Evolutionary conservation across 2,329 filamentous ascomycete genomes (phyloP), one percentile per base, ranked within the genome.

Genomic region (Beauveria brongniartii): DNA sequence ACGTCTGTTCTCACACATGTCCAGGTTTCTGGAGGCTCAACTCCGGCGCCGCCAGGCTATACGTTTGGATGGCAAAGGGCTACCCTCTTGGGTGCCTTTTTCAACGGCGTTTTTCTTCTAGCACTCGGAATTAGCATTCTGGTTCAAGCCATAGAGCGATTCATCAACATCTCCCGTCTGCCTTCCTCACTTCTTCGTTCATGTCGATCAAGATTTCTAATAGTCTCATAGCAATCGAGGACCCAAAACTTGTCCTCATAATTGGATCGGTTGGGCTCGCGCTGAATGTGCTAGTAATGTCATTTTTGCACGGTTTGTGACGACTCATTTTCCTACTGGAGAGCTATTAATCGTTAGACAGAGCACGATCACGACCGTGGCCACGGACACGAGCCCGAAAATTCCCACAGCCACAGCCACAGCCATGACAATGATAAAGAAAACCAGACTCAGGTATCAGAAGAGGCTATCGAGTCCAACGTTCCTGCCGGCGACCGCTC

Each of bases 31-130:
- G 80, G 87, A 64, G 75, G 78, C 47, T 74, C 76, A 50, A 73
- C 64, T 22, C 65, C 81, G 5, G 81, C 81, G 1, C 86, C 87
- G 0, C 77, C 81, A 50, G 56, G 66, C 26, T 70, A 68, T 34
- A 74, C 88, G 0, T 92, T 89, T 65, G 89, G 89, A n/a, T 92
- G 88, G 88, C 86, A 89, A 61, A 81, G 89, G 37, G 87, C 88
- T 18, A 82, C 83, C n/a, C 71, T 91, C 1, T 77, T 92, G 0
- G 89, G 89, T 5, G 87, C 88, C 24, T 92, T 92, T 72, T 92
- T 92, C 79, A 92, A 92, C 67, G 89, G 89, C 16, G 85, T 87
- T 1, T 89, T 92, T 62, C 78, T 92, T 1, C 72, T 91, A 18
- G 88, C 87, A 1, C 75, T 92, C 2, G 87, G 87, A 1, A 72